phyloP scores from a whole-genome alignment of 345 rosid genomes.

The Draba incana region DNA sequence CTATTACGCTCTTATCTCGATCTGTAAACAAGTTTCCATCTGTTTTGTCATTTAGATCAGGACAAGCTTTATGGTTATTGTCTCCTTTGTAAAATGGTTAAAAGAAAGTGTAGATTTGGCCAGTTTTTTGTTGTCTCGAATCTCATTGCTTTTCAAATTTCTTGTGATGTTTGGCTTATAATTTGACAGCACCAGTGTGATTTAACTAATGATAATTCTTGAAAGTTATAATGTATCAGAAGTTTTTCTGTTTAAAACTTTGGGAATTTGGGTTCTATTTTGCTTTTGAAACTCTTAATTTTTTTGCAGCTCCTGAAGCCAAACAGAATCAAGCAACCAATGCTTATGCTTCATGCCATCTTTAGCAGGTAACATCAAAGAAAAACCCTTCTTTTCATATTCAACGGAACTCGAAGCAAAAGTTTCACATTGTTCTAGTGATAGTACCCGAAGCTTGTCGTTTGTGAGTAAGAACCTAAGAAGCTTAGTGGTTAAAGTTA shows the following conservation, averaged over 20 bases:
- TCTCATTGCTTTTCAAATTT: not conserved
- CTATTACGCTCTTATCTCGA: too few relatives aligned
- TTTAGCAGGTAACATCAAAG: conserved; percentile 57
- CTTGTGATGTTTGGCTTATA: too few relatives aligned
- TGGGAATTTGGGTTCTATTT: not conserved
- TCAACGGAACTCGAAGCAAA: not conserved
- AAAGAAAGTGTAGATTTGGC: too few relatives aligned
- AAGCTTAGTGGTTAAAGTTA: too few relatives aligned
- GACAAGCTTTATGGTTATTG: too few relatives aligned
- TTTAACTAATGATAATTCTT: too few relatives aligned
- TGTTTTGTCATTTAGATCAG: too few relatives aligned
- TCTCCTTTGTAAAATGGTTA: too few relatives aligned
- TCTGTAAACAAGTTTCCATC: too few relatives aligned
- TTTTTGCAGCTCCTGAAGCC: conserved; percentile 71
- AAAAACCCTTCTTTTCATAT: not conserved
- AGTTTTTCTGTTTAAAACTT: not conserved
- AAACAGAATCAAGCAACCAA: conserved; percentile 70
- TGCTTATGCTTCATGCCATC: conserved; percentile 82
- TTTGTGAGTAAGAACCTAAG: too few relatives aligned
- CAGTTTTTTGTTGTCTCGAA: too few relatives aligned
- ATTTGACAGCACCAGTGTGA: too few relatives aligned
- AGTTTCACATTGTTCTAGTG: not conserved
- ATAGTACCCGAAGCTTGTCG: not conserved
- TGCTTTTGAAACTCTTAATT: not conserved
- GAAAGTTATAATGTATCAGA: not conserved